Base-by-base conservation (phyloP, 176 grass and related monocot species). In the Aechmea fasciata region DNA sequence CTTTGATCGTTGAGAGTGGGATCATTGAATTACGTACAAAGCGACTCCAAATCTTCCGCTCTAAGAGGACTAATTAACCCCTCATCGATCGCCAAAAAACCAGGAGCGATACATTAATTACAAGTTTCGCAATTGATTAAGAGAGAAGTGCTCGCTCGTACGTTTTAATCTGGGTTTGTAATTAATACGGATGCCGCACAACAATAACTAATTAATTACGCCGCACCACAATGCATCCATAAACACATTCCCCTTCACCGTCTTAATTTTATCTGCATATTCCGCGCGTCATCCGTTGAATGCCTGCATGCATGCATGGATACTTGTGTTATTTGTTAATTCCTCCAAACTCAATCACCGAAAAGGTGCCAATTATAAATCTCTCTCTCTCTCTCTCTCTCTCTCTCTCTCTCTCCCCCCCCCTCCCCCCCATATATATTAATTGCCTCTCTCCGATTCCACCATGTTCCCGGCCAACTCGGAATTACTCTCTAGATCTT, bases 181-280 rank as follows among this genome's bases (percentile, higher is more conserved):
- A 23, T 20, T 50, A 71, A 50, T 71, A 24, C 59, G 63, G 55
- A 28, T 49, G 64, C 14, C 14, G 62, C 25, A 70, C 55, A 79
- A 72, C 48, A 49, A 50, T 71, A 79, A 72, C 72, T 72, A 72
- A 72, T 79, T 72, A 72, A 72, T 19, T 57, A 66, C 24, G 77
- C 53, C 69, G 77, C 77, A 72, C 67, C 65, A 79, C 55, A 59
- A 59, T 59, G 15, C 15, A 59, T 6, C 33, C 33, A 6, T 41
- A 41, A 41, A 41, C 33, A 41, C 33, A 41, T 41, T 41, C 15
- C 18, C 53, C 15, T 57, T 57, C 18, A 19, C 53, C 18, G 2
- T 17, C 18, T 9, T 18, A n/a, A 57, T 23, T 23, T 23, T 23
- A n/a, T 57, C 15, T 17, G 18, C 3, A 26, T 26, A 26, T 26